Base-by-base conservation (phyloP, 2,329 filamentous ascomycete species). In the Metarhizium humberi region DNA sequence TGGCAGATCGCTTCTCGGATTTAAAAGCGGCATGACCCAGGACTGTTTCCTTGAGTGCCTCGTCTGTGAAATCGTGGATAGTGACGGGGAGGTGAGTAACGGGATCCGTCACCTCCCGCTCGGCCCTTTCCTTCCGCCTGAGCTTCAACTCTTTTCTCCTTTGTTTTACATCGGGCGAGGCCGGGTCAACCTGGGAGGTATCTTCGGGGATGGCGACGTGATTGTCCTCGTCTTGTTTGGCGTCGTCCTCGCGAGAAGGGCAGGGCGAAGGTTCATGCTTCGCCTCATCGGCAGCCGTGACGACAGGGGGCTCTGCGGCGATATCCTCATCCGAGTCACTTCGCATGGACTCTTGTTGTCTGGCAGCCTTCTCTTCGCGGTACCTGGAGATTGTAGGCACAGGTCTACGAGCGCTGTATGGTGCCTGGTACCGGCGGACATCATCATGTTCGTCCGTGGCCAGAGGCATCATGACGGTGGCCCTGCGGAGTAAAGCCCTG, bases 11-110 rank as follows among this genome's bases (percentile, higher is more conserved):
- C 50, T 70, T 67, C n/a, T 69, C 62, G 1, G 66, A 61, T 2
- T 72, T 73, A 18, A 71, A 52, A 54, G 69, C n/a, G 57, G 68
- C 60, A 5, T 69, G 60, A 47, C 71, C 67, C 18, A 57, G 53
- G 10, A 66, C 63, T 18, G 69, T 59, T 7, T 67, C 61, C 16
- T 72, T 64, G 13, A 89, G 71, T 53, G 86, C 82, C 43, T 81
- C 78, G 32, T 78, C 75, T 0, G 85, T 88, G 62, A 84, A 84
- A 64, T 89, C 86, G 63, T 87, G 83, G 40, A 88, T 85, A 40
- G 71, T 74, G 50, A 88, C 77, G 2, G 85, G 85, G 3, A 89
- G 73, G 68, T 89, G 86, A 1, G 86, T 90, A 43, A 89, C 78
- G 0, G 86, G 86, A 63, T 90, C 86, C 1, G 85, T 89, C 50